Percentiles rank a stretch among this genome's conserved stretches.
These are phyloP conservation scores for Zygosaccharomyces pseudobailii DNA, from an alignment of 1,139 yeast genomes.

Conservation along the genomic window DNA sequence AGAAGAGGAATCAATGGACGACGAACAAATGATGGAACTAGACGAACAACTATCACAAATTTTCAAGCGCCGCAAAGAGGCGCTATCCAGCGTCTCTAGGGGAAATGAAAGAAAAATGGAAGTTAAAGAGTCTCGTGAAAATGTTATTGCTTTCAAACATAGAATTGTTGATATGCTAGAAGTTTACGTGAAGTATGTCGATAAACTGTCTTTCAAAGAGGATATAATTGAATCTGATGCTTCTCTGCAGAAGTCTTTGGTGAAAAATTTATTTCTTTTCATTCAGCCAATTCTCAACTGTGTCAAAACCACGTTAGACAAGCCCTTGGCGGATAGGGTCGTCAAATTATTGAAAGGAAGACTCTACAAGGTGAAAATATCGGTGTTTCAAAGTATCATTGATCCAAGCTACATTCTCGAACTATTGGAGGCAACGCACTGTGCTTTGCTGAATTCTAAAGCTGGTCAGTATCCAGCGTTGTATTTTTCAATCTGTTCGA, in stretches of 20 bases:
- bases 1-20: conserved; percentile 74
- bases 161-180: conserved; percentile 75
- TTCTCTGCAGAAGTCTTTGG: conserved; percentile 3
- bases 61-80: conserved; percentile 73
- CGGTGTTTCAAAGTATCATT: conserved; percentile 18
- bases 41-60: conserved; percentile 81
- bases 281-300: conserved; percentile 58
- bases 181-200: conserved; percentile 43
- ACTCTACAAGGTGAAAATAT: conserved; percentile 49
- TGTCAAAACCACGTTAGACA: conserved; percentile 64
- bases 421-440: conserved; percentile 25
- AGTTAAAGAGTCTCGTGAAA: conserved; percentile 70
- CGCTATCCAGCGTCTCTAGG: conserved; percentile 46
- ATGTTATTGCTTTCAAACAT: conserved; percentile 72
- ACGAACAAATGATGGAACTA: conserved; percentile 94
- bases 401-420: conserved; percentile 12
- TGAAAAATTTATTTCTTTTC: conserved; percentile 37
- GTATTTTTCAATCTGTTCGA: conserved; percentile 28
- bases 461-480: conserved; percentile 27
- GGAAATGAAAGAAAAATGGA: conserved; percentile 70
- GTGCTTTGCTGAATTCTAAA: conserved; percentile 32
- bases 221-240: conserved; percentile 7
- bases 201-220: conserved; percentile 16
- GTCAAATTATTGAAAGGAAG: conserved; percentile 63
- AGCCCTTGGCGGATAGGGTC: conserved; percentile 65